Base-by-base conservation (phyloP, 192 early-diverging fungal species). In the Chytriomyces sp. region DNA sequence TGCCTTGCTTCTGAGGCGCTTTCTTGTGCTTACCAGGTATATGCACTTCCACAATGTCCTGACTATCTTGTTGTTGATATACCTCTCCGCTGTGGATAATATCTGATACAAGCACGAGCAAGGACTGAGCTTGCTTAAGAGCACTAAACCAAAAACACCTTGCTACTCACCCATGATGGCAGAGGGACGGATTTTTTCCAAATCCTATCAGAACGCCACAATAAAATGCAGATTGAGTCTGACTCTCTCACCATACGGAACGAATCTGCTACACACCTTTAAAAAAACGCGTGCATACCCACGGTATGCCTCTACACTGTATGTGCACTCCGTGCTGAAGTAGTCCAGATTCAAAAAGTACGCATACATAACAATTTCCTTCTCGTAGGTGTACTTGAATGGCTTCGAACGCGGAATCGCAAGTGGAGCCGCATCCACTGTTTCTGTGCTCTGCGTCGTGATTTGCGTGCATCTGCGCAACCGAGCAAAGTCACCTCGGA, bases 281-380 rank as follows among this genome's bases (percentile, higher is more conserved):
- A 99, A 83, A 78, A 96, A 98, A 26, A 91, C 89, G 44, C 97
- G 85, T 8, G 95, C 97, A 78, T 97, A 88, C 4, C 97, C 97
- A 40, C 97, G 91, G 65, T 98, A 99, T 4, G 97, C 94, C 72
- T 99, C 95, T 30, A 96, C 96, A 36, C 94, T 94, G 79, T 99
- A 99, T 26, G 93, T 94, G 76, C 97, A 99, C 76, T 99, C 97
- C 10, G 97, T 99, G 12, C 95, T 96, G 62, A 99, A 99, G 82
- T 99, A 99, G 75, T 99, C 97, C 28, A 99, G 81, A 38, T 94
- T 91, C 80, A 93, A 93, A 74, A 95, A 94, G 74, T 99, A 98
- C 26, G 97, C 97, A 72, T 99, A 82, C 96, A 99, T 96, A 73
- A 99, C 97, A 73, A 99, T 99, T 71, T 99, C 97, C 81, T 99